Evolutionary conservation across 495 filamentous ascomycete species (phyloP).

Genomic region (Penicillium coffeae): DNA sequence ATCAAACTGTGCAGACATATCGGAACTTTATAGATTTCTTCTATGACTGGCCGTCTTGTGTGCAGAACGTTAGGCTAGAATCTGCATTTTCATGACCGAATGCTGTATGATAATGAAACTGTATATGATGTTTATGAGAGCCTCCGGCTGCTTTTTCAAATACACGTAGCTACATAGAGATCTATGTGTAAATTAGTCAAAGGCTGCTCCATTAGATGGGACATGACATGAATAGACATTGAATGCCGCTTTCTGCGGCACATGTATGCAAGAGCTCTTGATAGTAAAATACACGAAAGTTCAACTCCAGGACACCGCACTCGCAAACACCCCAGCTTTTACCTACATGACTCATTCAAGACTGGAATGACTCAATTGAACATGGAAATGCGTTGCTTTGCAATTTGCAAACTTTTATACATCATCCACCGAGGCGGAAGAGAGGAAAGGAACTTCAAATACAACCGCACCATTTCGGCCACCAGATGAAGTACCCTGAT

Average conservation of each 20-base stretch:
- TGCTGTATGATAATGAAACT: too few relatives aligned
- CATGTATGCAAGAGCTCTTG: conserved; percentile 6
- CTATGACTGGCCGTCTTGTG: conserved; percentile 1
- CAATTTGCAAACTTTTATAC: conserved; percentile 16
- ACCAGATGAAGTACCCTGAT: conserved; percentile 42
- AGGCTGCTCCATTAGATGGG: not conserved
- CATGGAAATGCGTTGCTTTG: not conserved
- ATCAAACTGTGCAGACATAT: conserved; percentile 6
- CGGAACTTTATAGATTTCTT: conserved; percentile 9
- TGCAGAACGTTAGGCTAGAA: not conserved
- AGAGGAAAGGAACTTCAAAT: conserved; percentile 65
- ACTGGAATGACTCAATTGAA: conserved; percentile 3
- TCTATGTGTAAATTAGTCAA: too few relatives aligned
- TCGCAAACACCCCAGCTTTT: conserved; percentile 1
- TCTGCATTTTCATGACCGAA: not conserved
- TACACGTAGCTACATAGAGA: too few relatives aligned
- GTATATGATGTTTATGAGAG: too few relatives aligned
- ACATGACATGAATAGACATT: not conserved
- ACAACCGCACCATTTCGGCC: conserved; percentile 76
- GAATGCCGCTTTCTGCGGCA: not conserved
- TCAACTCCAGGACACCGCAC: conserved; percentile 10
- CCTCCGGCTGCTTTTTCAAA: too few relatives aligned
- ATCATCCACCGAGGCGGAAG: conserved; percentile 22
- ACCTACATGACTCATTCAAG: not conserved
- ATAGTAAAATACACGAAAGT: conserved; percentile 3